Evolutionary conservation across 2,329 filamentous ascomycete species (phyloP).

Genomic region (Aspergillus tanneri): DNA sequence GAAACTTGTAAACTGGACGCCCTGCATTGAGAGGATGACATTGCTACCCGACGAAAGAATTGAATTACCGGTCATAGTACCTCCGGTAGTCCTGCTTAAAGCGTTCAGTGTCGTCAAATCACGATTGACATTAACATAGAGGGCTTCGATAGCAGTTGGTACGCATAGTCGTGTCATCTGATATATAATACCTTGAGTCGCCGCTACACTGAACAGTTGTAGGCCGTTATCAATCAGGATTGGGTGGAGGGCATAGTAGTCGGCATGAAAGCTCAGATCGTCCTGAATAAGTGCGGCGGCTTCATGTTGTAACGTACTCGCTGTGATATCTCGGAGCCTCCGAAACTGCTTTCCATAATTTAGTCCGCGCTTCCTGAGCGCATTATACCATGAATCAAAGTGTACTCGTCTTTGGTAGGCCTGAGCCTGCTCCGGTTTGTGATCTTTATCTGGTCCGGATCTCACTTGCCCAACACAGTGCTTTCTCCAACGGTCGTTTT

Average conservation of each 20-base stretch:
- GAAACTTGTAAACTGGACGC: not conserved
- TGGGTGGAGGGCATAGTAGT: conserved; percentile 8
- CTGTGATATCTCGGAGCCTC: conserved; percentile 8
- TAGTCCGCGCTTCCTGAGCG: conserved; percentile 5
- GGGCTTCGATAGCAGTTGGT: conserved; percentile 5
- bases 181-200: not conserved
- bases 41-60: not conserved
- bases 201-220: conserved; percentile 11
- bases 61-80: not conserved
- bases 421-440: not conserved
- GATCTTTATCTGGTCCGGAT: not conserved
- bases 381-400: conserved; percentile 4
- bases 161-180: not conserved
- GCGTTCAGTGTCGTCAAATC: not conserved
- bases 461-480: conserved; percentile 9
- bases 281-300: conserved; percentile 3
- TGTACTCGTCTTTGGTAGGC: not conserved
- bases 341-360: conserved; percentile 9
- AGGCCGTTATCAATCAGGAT: conserved; percentile 10
- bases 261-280: not conserved
- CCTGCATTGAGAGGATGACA: not conserved
- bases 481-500: conserved; percentile 8
- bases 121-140: not conserved
- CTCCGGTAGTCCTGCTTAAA: not conserved
- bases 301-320: not conserved